A percentile compares a stretch with the other conserved stretches of the same genome.
These are phyloP conservation scores for Leishmania tropica DNA, from an alignment of 208 protist genomes.

Conservation along the genomic window DNA sequence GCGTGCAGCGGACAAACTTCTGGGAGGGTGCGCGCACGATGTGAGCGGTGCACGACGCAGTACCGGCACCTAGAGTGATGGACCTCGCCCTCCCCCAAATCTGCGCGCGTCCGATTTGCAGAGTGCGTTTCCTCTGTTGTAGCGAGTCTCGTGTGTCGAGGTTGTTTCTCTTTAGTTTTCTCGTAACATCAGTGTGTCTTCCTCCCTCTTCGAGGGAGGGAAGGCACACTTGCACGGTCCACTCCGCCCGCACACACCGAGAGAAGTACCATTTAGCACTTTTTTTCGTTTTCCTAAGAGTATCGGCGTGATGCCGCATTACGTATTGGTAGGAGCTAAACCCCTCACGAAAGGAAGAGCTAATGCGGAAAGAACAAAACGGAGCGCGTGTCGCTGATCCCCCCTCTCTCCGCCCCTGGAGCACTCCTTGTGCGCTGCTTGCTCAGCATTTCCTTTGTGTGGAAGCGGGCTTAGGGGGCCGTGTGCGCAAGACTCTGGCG, in stretches of 20 bases:
- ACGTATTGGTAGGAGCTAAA: slow-evolving; percentile 9
- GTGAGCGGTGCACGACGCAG: slow-evolving; percentile 31
- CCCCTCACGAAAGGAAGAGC: background rate
- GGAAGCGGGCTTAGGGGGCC: background rate
- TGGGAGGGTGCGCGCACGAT: slow-evolving; percentile 72
- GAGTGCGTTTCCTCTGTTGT: background rate
- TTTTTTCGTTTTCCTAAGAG: slow-evolving; percentile 3
- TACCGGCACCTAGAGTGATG: background rate
- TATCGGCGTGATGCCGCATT: background rate
- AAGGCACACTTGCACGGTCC: background rate
- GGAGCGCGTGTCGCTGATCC: background rate
- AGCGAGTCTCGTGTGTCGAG: background rate
- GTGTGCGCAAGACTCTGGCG: background rate
- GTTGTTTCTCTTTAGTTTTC: slow-evolving; percentile 2
- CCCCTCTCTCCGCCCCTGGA: background rate
- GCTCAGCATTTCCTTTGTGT: background rate
- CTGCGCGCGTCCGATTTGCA: background rate
- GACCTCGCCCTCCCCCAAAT: background rate
- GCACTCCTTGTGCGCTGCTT: background rate
- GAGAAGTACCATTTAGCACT: slow-evolving; percentile 5
- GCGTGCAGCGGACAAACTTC: slow-evolving; percentile 83
- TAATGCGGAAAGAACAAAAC: background rate
- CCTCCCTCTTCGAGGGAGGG: background rate
- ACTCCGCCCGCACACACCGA: background rate
- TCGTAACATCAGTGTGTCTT: background rate